These are phyloP conservation scores for Teunomyces gatunensis DNA, from an alignment of 805 yeast genomes.

Conservation along the genomic window DNA sequence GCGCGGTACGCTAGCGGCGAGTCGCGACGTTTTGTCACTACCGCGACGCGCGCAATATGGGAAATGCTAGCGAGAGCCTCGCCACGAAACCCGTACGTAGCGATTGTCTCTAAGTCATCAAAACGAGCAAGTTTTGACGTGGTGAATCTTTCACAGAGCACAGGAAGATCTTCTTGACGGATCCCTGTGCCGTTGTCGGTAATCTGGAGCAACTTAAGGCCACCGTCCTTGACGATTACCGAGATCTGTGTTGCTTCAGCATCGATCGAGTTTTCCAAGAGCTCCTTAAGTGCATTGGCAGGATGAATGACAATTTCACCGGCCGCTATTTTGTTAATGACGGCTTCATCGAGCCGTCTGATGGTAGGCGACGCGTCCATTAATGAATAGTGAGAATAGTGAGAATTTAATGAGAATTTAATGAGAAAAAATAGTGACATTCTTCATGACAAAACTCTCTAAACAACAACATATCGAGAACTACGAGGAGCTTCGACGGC, in stretches of 20 bases:
- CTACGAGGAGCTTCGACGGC: constrained; percentile 28
- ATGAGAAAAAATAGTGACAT: too few relatives aligned
- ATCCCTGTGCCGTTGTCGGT: constrained; percentile 91
- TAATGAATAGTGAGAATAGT: too few relatives aligned
- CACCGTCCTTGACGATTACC: constrained; percentile 86
- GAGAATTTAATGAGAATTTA: too few relatives aligned
- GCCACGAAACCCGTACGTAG: constrained; percentile 93
- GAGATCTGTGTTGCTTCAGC: constrained; percentile 77
- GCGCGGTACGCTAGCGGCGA: constrained; percentile 71
- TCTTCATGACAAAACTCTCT: constrained; percentile 2
- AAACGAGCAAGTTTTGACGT: constrained; percentile 78
- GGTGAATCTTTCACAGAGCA: constrained; percentile 89
- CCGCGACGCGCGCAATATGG: constrained; percentile 79
- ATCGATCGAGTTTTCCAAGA: constrained; percentile 89
- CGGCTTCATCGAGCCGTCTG: constrained; percentile 58
- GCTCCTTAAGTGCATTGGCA: constrained; percentile 88
- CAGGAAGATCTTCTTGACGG: constrained; percentile 61
- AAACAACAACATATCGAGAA: constrained; percentile 10
- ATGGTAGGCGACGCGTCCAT: constrained; percentile 2
- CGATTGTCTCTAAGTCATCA: constrained; percentile 68
- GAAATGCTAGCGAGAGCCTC: constrained; percentile 95
- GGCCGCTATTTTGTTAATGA: constrained; percentile 91
- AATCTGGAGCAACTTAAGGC: constrained; percentile 79
- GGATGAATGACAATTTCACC: constrained; percentile 96
- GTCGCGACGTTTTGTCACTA: constrained; percentile 64